A percentile compares a stretch with the other conserved stretches of the same genome.
phyloP scores from a whole-genome alignment of 148 eudicot species.

The Rhododendron simsii region DNA sequence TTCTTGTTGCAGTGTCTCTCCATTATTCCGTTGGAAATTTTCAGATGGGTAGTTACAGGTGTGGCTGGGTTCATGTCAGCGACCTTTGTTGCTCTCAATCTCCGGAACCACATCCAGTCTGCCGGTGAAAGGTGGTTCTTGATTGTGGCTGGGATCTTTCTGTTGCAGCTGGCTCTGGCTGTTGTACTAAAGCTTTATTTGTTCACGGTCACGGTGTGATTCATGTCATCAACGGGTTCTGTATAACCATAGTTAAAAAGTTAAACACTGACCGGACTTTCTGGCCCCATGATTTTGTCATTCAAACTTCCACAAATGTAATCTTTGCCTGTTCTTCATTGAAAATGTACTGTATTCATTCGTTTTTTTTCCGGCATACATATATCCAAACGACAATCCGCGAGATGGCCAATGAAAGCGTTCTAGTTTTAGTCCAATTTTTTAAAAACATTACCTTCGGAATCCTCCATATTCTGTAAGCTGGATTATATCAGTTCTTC shows the following conservation, averaged over 20 bases:
- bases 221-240: neutral
- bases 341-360: conserved; percentile 33
- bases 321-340: neutral
- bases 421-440: neutral
- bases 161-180: conserved; percentile 86
- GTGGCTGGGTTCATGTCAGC: conserved; percentile 96
- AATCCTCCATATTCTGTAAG: neutral
- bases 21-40: conserved; percentile 58
- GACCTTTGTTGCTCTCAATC: conserved; percentile 91
- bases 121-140: conserved; percentile 96
- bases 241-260: conserved; percentile 12
- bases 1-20: conserved; percentile 74
- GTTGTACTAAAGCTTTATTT: conserved; percentile 70
- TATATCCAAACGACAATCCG: neutral
- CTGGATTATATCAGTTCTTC: neutral
- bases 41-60: conserved; percentile 90
- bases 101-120: conserved; percentile 72
- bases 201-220: conserved; percentile 62
- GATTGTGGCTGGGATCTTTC: conserved; percentile 83
- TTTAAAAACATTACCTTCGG: neutral
- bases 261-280: conserved; percentile 13
- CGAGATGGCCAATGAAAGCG: neutral
- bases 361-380: conserved; percentile 27
- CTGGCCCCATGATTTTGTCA: conserved; percentile 9
- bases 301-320: neutral